phyloP scores from a whole-genome alignment of 345 rosid genomes.

The Hypericum androsaemum region DNA sequence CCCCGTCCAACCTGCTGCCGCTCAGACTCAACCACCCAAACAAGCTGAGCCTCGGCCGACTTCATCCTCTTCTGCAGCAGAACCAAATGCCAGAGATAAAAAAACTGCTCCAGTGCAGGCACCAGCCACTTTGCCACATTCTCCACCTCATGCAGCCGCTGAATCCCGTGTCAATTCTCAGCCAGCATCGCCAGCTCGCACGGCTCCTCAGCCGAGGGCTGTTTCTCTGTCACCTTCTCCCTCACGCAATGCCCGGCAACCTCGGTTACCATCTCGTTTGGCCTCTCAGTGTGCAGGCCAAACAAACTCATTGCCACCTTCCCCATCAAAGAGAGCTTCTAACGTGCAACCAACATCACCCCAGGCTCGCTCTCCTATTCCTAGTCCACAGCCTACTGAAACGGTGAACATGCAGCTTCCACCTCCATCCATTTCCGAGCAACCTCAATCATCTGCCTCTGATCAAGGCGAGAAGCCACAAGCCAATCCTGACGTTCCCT shows the following conservation, averaged over 20 bases:
- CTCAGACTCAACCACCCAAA: conserved; percentile 13
- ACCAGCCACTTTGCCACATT: not conserved
- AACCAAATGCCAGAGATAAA: too few relatives aligned
- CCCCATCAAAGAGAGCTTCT: conserved; percentile 21
- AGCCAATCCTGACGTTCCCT: conserved; percentile 10
- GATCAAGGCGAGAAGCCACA: conserved; percentile 12
- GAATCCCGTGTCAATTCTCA: not conserved
- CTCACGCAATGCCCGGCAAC: conserved; percentile 16
- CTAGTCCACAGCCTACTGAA: conserved; percentile 10
- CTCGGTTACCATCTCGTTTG: conserved; percentile 18
- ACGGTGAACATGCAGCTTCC: conserved; percentile 15
- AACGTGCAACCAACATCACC: conserved; percentile 16
- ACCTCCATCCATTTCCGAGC: not conserved
- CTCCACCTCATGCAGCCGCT: conserved; percentile 10
- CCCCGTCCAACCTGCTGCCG: conserved; percentile 13
- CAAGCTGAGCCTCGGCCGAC: conserved; percentile 16
- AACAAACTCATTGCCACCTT: conserved; percentile 17
- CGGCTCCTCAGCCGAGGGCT: conserved; percentile 9
- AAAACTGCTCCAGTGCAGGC: too few relatives aligned
- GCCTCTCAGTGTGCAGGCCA: conserved; percentile 15
- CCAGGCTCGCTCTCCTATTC: conserved; percentile 19
- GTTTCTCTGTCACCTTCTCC: conserved; percentile 19
- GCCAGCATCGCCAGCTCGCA: conserved; percentile 8
- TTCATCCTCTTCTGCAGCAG: conserved; percentile 9
- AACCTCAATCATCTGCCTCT: conserved; percentile 4